Base-by-base conservation (phyloP, 352 stramenopile species). In the Phytopythium litorale region DNA sequence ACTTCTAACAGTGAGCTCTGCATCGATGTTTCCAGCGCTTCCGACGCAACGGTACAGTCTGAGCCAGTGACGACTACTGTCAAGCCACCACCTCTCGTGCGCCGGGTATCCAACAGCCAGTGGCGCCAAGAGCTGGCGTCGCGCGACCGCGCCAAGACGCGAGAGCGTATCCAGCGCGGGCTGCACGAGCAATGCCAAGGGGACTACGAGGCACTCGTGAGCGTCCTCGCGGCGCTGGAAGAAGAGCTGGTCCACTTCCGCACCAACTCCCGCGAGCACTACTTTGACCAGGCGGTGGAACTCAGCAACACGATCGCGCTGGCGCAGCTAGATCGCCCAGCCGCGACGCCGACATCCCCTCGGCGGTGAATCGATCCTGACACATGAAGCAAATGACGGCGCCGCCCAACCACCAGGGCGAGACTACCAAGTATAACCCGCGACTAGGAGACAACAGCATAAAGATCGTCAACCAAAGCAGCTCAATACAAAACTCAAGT, bases 171-270 rank as follows among this genome's bases (percentile, higher is more conserved):
- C 50, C 79, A 82, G 60, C 76, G 76, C 3, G 77, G 71, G n/a
- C 55, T 94, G 33, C 64, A 79, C 21, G 62, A 66, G 37, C 75
- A 91, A 49, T 80, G 72, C 52, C 68, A 79, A 13, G 78, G 73
- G 38, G 75, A 89, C 65, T 90, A 85, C 51, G 79, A 91, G n/a
- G 67, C 73, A 49, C 76, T 94, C 25, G 59, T 91, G 58, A 53
- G 75, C 19, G 63, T 94, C 32, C 61, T 92, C 4, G 74, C 81
- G 13, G 75, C 85, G 12, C 76, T 94, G 70, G 85, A 94, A 46
- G 85, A 94, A 63, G 82, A 94, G 65, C 66, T 94, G 37, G 64
- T 94, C 59, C 81, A 94, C 64, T 76, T 89, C 54, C 84, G 87
- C 49, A 88, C 79, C 12, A 82, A 66, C 35, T 87, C 85, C 28